Evolutionary conservation across 1,139 yeast genomes (phyloP).

Genomic region (Pichia norvegensis): DNA sequence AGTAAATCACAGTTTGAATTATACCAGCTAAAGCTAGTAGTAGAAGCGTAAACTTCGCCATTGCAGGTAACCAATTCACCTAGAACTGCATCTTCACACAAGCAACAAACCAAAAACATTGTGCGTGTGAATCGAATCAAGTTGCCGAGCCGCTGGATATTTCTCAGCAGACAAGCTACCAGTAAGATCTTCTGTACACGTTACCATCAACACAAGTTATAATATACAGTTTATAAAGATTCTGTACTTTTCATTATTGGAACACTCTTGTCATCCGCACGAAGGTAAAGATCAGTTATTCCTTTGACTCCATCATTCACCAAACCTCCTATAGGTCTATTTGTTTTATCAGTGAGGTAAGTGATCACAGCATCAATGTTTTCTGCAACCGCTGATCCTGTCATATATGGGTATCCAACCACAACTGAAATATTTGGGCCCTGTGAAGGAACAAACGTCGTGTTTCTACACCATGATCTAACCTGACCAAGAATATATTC

Average conservation of each 20-base stretch:
- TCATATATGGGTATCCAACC: constrained; percentile 47
- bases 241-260: constrained; percentile 25
- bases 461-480: constrained; percentile 51
- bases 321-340: constrained; percentile 54
- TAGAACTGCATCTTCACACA: too few species aligned
- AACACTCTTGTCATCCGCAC: constrained; percentile 46
- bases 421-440: constrained; percentile 45
- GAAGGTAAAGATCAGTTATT: constrained; percentile 39
- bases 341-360: constrained; percentile 42
- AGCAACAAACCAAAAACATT: too few species aligned
- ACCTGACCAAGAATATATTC: constrained; percentile 54
- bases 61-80: too few species aligned
- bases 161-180: too few species aligned
- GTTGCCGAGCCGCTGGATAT: too few species aligned
- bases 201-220: too few species aligned
- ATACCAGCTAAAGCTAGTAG: neutral
- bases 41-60: neutral
- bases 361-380: constrained; percentile 50
- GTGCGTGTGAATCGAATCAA: too few species aligned
- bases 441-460: constrained; percentile 52
- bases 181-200: too few species aligned
- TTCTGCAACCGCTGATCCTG: constrained; percentile 35
- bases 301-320: constrained; percentile 36
- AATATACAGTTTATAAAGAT: neutral
- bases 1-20: neutral